Evolutionary conservation across 441 rosid species (phyloP).

Genomic region (Adansonia rubrostipa): DNA sequence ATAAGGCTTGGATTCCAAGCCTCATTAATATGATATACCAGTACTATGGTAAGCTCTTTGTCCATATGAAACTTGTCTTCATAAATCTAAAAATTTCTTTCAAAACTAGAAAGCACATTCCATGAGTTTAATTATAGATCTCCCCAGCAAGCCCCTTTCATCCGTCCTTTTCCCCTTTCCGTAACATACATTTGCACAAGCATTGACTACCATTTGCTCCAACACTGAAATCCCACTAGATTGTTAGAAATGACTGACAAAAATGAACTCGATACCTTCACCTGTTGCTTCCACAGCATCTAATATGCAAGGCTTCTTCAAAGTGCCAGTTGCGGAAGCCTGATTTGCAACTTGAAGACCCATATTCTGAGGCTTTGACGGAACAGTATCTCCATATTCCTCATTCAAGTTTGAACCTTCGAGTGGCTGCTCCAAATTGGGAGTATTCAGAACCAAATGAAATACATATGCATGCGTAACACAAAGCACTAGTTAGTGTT

Average conservation of each 20-base stretch:
- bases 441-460: slow-evolving; percentile 22
- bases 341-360: slow-evolving; percentile 50
- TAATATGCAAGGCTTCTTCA: slow-evolving; percentile 43
- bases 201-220: not conserved
- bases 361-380: slow-evolving; percentile 57
- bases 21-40: not conserved
- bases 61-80: not conserved
- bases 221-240: not conserved
- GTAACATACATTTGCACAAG: not conserved
- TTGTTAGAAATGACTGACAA: slow-evolving; percentile 28
- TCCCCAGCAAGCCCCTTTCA: not conserved
- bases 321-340: slow-evolving; percentile 45
- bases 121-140: slow-evolving; percentile 11
- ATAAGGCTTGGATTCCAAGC: not conserved
- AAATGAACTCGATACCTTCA: slow-evolving; percentile 56
- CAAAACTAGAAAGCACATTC: not conserved
- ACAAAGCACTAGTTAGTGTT: not conserved
- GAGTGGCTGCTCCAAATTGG: slow-evolving; percentile 57
- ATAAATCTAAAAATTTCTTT: not conserved
- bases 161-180: not conserved
- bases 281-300: slow-evolving; percentile 48
- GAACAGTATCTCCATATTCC: slow-evolving; percentile 81
- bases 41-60: not conserved
- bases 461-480: not conserved
- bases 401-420: slow-evolving; percentile 60